These are phyloP conservation scores for Fonsecaea erecta DNA, from an alignment of 2,329 filamentous ascomycete genomes.

Conservation along the genomic window DNA sequence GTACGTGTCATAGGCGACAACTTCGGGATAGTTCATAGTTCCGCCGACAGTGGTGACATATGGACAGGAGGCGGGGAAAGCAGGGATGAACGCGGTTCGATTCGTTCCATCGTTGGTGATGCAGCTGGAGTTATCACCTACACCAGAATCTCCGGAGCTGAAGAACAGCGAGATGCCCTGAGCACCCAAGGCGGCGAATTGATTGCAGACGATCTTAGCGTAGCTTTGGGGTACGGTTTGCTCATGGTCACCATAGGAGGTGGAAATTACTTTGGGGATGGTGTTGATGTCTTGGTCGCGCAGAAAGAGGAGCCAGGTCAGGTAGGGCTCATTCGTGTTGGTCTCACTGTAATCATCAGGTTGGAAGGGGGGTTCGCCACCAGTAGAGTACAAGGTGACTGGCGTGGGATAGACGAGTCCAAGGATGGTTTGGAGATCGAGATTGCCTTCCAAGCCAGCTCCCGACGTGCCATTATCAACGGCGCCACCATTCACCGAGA, in stretches of 20 bases:
- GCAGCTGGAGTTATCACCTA: slow-evolving; percentile 59
- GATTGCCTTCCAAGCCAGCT: slow-evolving; percentile 58
- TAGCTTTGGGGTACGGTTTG: slow-evolving; percentile 66
- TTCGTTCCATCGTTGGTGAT: slow-evolving; percentile 63
- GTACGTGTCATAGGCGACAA: slow-evolving; percentile 51
- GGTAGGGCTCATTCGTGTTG: slow-evolving; percentile 71
- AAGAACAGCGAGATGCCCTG: slow-evolving; percentile 70
- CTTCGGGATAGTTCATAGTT: slow-evolving; percentile 57
- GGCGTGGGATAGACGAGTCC: slow-evolving; percentile 60
- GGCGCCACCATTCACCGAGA: slow-evolving; percentile 44
- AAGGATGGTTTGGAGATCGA: slow-evolving; percentile 64
- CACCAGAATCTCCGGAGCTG: slow-evolving; percentile 63
- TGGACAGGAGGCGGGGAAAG: slow-evolving; percentile 70
- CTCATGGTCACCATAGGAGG: slow-evolving; percentile 71
- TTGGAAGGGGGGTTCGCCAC: slow-evolving; percentile 59
- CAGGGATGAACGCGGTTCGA: slow-evolving; percentile 61
- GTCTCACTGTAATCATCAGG: slow-evolving; percentile 51
- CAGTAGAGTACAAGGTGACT: slow-evolving; percentile 61
- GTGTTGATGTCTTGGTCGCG: slow-evolving; percentile 52
- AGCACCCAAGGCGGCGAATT: slow-evolving; percentile 68
- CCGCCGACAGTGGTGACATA: slow-evolving; percentile 71
- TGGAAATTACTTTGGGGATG: slow-evolving; percentile 66
- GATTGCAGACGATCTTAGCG: slow-evolving; percentile 64
- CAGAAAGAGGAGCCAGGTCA: slow-evolving; percentile 65
- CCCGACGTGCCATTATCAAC: slow-evolving; percentile 43